A percentile compares a stretch with the other conserved stretches of the same genome.
These are phyloP conservation scores for Priceomyces haplophilus DNA, from an alignment of 805 yeast genomes.

Conservation along the genomic window DNA sequence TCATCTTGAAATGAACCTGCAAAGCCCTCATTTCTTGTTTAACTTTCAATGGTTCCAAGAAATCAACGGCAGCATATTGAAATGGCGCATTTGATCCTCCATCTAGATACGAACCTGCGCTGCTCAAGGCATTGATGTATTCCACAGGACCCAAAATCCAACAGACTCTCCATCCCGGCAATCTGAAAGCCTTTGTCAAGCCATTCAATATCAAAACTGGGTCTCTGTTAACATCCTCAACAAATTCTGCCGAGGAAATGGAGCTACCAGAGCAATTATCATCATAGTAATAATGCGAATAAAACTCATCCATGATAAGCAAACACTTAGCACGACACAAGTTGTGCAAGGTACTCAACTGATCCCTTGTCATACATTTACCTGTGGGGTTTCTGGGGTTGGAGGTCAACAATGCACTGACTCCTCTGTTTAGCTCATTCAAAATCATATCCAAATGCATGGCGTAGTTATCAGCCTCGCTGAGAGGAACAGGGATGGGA, in stretches of 20 bases:
- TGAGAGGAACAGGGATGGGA: constrained; percentile 60
- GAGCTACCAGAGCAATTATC: constrained; percentile 53
- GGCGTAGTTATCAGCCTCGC: constrained; percentile 54
- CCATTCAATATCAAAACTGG: constrained; percentile 62
- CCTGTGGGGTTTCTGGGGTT: constrained; percentile 67
- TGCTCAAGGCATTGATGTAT: constrained; percentile 51
- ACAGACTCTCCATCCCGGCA: constrained; percentile 65
- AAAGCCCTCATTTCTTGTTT: constrained; percentile 54
- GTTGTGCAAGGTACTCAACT: constrained; percentile 47
- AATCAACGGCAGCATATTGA: constrained; percentile 57
- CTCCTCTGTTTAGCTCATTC: constrained; percentile 54
- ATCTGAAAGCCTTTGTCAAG: constrained; percentile 56
- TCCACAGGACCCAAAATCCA: constrained; percentile 65
- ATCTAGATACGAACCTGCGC: constrained; percentile 59
- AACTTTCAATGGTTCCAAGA: constrained; percentile 50
- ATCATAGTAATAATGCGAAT: constrained; percentile 55
- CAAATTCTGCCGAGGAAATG: constrained; percentile 47
- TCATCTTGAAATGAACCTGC: constrained; percentile 54
- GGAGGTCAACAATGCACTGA: constrained; percentile 54
- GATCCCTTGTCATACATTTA: constrained; percentile 45
- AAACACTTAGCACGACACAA: constrained; percentile 53
- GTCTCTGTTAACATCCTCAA: constrained; percentile 54
- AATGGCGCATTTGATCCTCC: constrained; percentile 63
- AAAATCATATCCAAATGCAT: constrained; percentile 51
- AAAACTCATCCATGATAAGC: constrained; percentile 62